Evolutionary conservation across 208 protist genomes (phyloP).

Genomic region (Lotmaria passim): DNA sequence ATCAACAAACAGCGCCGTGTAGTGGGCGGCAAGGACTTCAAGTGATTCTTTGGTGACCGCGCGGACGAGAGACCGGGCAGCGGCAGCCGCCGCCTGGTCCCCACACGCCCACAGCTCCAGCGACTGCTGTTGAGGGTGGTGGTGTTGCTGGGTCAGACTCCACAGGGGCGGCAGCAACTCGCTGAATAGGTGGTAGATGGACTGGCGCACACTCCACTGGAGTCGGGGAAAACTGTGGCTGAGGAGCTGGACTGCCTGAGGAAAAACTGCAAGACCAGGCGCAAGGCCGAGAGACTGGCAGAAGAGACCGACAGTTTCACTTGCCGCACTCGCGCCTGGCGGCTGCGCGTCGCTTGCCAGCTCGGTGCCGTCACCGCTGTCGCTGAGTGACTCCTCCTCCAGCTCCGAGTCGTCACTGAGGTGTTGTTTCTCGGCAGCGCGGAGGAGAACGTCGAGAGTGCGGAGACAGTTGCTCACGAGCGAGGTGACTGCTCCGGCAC

Average conservation of each 20-base stretch:
- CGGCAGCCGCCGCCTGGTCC: neutral
- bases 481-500: constrained; percentile 26
- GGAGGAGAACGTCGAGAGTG: neutral
- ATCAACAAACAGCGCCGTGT: constrained; percentile 12
- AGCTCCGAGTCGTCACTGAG: constrained; percentile 2
- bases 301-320: constrained; percentile 1
- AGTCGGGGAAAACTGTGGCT: constrained; percentile 1
- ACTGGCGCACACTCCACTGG: constrained; percentile 34
- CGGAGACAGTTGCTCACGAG: constrained; percentile 18
- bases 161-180: constrained; percentile 24
- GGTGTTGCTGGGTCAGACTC: neutral
- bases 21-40: constrained; percentile 31
- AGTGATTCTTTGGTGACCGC: constrained; percentile 23
- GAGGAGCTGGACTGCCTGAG: constrained; percentile 12
- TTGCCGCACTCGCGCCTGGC: neutral
- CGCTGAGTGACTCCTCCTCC: constrained; percentile 17
- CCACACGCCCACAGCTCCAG: neutral
- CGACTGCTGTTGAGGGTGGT: neutral
- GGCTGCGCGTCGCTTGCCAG: neutral
- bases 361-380: constrained; percentile 3
- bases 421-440: neutral
- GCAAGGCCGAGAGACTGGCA: constrained; percentile 15
- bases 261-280: constrained; percentile 1
- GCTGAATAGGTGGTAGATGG: constrained; percentile 32
- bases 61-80: neutral